Base-by-base conservation (phyloP, 2,329 filamentous ascomycete genomes). In the Proliferodiscus dingleyae region DNA sequence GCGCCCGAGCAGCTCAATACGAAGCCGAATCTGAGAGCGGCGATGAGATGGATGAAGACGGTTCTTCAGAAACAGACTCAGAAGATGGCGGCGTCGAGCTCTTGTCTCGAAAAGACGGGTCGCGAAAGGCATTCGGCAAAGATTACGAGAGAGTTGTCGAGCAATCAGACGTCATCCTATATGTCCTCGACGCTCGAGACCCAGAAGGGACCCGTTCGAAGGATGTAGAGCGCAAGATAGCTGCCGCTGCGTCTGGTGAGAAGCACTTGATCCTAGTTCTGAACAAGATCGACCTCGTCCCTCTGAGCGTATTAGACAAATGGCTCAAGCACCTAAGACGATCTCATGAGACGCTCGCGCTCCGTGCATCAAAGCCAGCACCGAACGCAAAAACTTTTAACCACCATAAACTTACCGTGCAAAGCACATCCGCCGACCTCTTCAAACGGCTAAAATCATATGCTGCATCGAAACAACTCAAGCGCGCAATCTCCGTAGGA, bases 211-310 rank as follows among this genome's bases (percentile, higher is more conserved):
- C 90, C 23, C 79, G 90, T 54, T 96, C 90, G 29, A 86, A 85
- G 63, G 89, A 95, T 55, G 85, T 96, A 36, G 90, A 96, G 73
- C 84, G 88, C 51, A 83, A 86, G 68, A 82, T 96, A 65, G 90
- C 94, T 85, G 85, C 89, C n/a, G 85, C 88, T 8, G 86, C 88
- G 11, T 78, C 77, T 22, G 87, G 86, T 45, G 84, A 83, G 55
- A 96, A 96, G 73, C 80, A 90, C 42, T 75, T 96, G 48, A 95
- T 96, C 49, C 80, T 96, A 48, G 80, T 96, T 47, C 74, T 96
- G 56, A 96, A 96, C 82, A 96, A 96, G 78, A 90, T 95, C 64
- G 90, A 96, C 65, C 77, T 96, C 46, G 78, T 96, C 37, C 90
- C 90, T 2, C 81, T 87, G 18, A 75, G 82, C 37, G 85, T 91